Evolutionary conservation across 345 rosid species (phyloP), one percentile per base, ranked within the genome.

Genomic region (Rhizophora mangle): DNA sequence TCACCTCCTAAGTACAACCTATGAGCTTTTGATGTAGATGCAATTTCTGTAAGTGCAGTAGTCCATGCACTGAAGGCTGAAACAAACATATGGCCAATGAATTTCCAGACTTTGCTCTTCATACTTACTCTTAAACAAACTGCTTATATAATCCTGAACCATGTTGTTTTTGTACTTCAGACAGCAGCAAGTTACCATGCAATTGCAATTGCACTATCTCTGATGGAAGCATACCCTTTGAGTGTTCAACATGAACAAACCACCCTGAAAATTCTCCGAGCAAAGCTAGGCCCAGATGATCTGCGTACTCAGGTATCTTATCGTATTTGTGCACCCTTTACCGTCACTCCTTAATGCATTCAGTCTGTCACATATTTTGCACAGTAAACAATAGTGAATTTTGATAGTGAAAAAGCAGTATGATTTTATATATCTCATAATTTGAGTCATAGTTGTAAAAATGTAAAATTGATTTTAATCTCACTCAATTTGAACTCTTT

Each of bases 111-210:
- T 65, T 47, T 29, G 7, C 10, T 20, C 29, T 30, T 60, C 54
- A 31, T 37, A 20, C 32, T n/a, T 58, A 49, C 43, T 68, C 21
- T 24, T 20, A 26, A 31, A 52, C 55, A n/a, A 72, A 31, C 65
- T 47, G 37, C 56, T 61, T 73, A 18, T 68, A 30, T 16, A 67
- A 20, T 32, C 46, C 49, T 62, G 11, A 67, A 52, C 60, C 8
- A 34, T 68, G 26, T 49, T 21, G 39, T 5, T 16, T 26, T 58
- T 11, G 6, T 22, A 39, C 61, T 70, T 67, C 87, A 95, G 99
- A 95, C 99, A 60, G 99, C 99, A 65, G 99, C 99, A 76, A 95
- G 97, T 80, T 95, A 95, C 84, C 99, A 95, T 85, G 99, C 99
- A 58, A 95, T 95, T 79, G 99, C 99, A 79, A 92, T 95, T 86